A percentile compares a stretch with the other conserved stretches of the same genome.
These are phyloP conservation scores for Aspergillus jensenii DNA, from an alignment of 2,329 filamentous ascomycete genomes.

Conservation along the genomic window DNA sequence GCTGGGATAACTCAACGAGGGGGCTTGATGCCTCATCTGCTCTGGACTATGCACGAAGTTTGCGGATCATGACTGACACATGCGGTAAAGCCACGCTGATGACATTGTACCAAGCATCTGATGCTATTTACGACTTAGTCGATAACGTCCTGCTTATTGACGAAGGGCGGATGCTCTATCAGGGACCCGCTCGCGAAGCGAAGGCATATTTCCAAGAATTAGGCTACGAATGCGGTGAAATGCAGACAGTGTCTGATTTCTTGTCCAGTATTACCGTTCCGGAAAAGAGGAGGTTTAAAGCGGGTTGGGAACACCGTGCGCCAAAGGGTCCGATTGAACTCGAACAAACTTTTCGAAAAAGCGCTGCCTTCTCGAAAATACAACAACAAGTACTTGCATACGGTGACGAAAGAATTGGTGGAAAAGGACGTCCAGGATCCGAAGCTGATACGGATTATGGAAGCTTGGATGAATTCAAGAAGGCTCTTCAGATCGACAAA, in stretches of 20 bases:
- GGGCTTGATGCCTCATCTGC: conserved; percentile 73
- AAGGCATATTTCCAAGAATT: conserved; percentile 63
- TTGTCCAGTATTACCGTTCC: conserved; percentile 70
- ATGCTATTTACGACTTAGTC: conserved; percentile 66
- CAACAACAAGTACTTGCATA: conserved; percentile 60
- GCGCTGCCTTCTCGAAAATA: conserved; percentile 57
- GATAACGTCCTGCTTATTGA: conserved; percentile 76
- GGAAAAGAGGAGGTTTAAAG: conserved; percentile 62
- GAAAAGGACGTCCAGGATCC: conserved; percentile 47
- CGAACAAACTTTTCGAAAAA: conserved; percentile 63
- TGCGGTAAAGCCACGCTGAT: conserved; percentile 65
- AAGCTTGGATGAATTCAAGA: conserved; percentile 53
- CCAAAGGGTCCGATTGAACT: conserved; percentile 68
- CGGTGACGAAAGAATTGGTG: conserved; percentile 40
- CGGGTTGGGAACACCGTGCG: conserved; percentile 60
- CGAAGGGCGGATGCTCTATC: conserved; percentile 63
- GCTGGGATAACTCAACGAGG: conserved; percentile 74
- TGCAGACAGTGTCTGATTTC: conserved; percentile 71
- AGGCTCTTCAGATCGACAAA: conserved; percentile 59
- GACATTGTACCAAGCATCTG: conserved; percentile 66
- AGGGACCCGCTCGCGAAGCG: conserved; percentile 57
- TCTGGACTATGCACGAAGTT: conserved; percentile 66
- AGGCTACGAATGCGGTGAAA: conserved; percentile 57
- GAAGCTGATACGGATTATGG: conserved; percentile 37
- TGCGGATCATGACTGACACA: conserved; percentile 69